These are phyloP conservation scores for Yamadazyma triangularis DNA, from an alignment of 1,139 yeast species.

Conservation along the genomic window DNA sequence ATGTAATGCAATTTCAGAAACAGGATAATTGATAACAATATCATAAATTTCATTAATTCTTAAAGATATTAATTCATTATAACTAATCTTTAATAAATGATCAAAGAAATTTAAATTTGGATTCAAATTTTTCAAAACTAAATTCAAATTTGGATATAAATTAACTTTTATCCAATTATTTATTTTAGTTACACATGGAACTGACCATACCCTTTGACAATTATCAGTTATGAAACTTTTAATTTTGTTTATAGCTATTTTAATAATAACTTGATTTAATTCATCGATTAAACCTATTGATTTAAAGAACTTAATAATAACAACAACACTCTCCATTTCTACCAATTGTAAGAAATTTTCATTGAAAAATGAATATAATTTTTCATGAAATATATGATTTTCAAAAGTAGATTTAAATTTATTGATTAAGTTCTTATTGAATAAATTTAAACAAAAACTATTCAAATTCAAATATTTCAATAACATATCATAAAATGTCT, in stretches of 20 bases:
- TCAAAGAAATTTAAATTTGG: conserved; percentile 12
- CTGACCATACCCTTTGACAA: conserved; percentile 39
- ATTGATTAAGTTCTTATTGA: conserved; percentile 8
- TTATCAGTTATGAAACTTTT: conserved; percentile 26
- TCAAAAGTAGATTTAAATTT: conserved; percentile 8
- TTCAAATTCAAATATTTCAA: conserved; percentile 5
- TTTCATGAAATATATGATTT: conserved; percentile 3
- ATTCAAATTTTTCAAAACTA: conserved; percentile 19
- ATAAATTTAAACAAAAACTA: conserved; percentile 4
- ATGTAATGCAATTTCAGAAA: conserved; percentile 51
- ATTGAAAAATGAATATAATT: conserved; percentile 10
- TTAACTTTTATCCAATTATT: conserved; percentile 34
- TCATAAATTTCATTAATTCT: conserved; percentile 64
- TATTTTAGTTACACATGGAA: conserved; percentile 32
- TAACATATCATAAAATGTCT: conserved; percentile 12
- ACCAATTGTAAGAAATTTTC: conserved; percentile 5
- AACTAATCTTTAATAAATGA: conserved; percentile 36
- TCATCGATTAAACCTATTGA: conserved; percentile 20
- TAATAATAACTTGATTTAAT: conserved; percentile 35
- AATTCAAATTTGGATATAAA: conserved; percentile 35
- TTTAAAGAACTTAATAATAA: conserved; percentile 10
- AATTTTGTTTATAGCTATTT: conserved; percentile 39
- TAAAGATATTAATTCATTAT: conserved; percentile 43
- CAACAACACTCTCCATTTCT: conserved; percentile 3
- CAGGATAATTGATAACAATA: conserved; percentile 57